Base-by-base conservation (phyloP, 2,329 filamentous ascomycete genomes). In the Eutypella sp. region DNA sequence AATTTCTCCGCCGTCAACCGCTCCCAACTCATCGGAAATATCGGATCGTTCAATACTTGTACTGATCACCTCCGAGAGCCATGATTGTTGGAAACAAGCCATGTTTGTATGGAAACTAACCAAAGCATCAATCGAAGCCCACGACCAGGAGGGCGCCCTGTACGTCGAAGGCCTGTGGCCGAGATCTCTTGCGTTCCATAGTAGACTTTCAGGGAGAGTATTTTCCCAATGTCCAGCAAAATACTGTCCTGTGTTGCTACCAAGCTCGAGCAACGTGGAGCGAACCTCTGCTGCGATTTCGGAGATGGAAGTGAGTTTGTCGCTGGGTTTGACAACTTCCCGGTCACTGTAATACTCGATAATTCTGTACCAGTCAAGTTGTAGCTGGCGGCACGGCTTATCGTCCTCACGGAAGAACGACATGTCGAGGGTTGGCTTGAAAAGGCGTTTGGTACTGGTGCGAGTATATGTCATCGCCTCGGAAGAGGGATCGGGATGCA, bases 281-380 rank as follows among this genome's bases (percentile, higher is more conserved):
- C 13, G 16, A 6, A 31, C 19, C 24, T 43, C 27, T 11, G n/a
- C 16, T 7, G 24, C 41, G 19, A 43, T 34, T 5, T 15, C 41
- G 22, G 41, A 43, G 6, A 43, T 20, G 41, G 11, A 5, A 5
- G 16, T 9, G 19, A 43, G 20, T 22, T 43, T 43, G 20, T 43
- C 41, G 3, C n/a, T 19, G 3, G 31, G 20, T 5, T 9, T 3
- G 10, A 6, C 18, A 31, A n/a, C 16, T 5, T 43, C 29, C 8
- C 5, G 25, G 20, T 18, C 19, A 3, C 11, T 16, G 27, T 43
- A 43, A 18, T 43, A 22, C 29, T 19, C 19, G 18, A 37, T 31
- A n/a, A 43, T 29, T 7, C 41, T n/a, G 15, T 37, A 43, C 41
- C 41, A 43, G 19, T 43, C 41, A 6, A 43, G 22, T 5, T 36